Base-by-base conservation (phyloP, 2,329 filamentous ascomycete species). In the Chaetomiaceae sp. region DNA sequence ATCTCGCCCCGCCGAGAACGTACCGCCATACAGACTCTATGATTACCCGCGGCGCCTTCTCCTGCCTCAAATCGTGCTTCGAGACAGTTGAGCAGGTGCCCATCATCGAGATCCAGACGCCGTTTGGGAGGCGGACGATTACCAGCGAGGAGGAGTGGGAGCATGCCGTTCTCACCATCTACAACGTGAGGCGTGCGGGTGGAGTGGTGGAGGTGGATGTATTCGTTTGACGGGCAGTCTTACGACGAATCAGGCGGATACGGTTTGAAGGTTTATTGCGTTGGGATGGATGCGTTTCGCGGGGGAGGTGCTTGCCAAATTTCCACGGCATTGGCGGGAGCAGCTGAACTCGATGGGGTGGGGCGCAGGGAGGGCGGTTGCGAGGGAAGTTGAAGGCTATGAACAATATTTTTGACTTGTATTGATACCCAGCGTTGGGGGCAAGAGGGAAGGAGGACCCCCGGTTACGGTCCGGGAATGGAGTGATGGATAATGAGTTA, bases 201-300 rank as follows among this genome's bases (percentile, higher is more conserved):
- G 49, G 49, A 4, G 45, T 52, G 29, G 54, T 55, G 3, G 49
- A 54, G 19, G 49, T 57, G 11, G 49, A 55, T 19, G 38, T 55
- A 8, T 45, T 48, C 18, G 48, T 53, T 8, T 57, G 45, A 56
- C 34, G 19, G 17, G 8, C 11, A 20, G 4, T 18, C 14, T n/a
- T n/a, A n/a, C n/a, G n/a, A n/a, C n/a, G n/a, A n/a, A n/a, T n/a
- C n/a, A n/a, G n/a, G n/a, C n/a, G n/a, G n/a, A n/a, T n/a, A n/a
- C n/a, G n/a, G n/a, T n/a, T n/a, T n/a, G n/a, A n/a, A n/a, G n/a
- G n/a, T n/a, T n/a, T n/a, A n/a, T n/a, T n/a, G n/a, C n/a, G n/a
- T n/a, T n/a, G n/a, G n/a, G n/a, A n/a, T n/a, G n/a, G n/a, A n/a
- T n/a, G n/a, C n/a, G n/a, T n/a, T n/a, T n/a, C n/a, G n/a, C n/a